A percentile compares a stretch with the other conserved stretches of the same genome.
Evolutionary conservation across 1,284 basidiomycete genomes (phyloP).

Genomic region (Rhodotorula sp.): DNA sequence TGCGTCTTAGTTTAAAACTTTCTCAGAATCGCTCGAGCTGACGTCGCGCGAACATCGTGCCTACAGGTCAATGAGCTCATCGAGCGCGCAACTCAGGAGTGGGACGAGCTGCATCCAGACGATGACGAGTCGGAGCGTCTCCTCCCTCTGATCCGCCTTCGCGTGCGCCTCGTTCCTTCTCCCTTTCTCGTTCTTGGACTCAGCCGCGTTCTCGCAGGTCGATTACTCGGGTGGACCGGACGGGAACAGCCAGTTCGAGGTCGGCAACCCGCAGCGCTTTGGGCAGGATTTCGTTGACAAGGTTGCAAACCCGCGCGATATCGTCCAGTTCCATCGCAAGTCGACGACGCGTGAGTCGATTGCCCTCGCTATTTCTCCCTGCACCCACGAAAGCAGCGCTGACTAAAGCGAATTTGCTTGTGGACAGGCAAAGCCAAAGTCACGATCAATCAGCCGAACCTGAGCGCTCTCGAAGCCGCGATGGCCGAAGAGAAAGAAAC

Average conservation of each 20-base stretch:
- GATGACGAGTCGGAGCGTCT: slow-evolving; percentile 58
- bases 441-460: slow-evolving; percentile 42
- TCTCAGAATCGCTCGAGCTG: neutral
- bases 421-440: slow-evolving; percentile 44
- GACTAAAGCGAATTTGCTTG: neutral
- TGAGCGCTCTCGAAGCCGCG: slow-evolving; percentile 10
- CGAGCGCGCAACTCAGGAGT: slow-evolving; percentile 67
- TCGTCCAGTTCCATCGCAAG: slow-evolving; percentile 74
- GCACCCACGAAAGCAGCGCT: neutral
- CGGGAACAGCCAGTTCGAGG: slow-evolving; percentile 68
- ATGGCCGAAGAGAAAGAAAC: slow-evolving; percentile 12
- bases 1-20: neutral
- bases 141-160: slow-evolving; percentile 85
- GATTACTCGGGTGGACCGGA: slow-evolving; percentile 61
- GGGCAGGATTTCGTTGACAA: slow-evolving; percentile 90
- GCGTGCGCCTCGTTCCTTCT: slow-evolving; percentile 53
- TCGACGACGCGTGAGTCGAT: slow-evolving; percentile 10
- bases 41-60: neutral
- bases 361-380: too few relatives aligned
- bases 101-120: slow-evolving; percentile 69
- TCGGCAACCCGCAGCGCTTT: slow-evolving; percentile 93
- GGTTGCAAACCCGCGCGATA: slow-evolving; percentile 90
- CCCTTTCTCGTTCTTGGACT: neutral
- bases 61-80: slow-evolving; percentile 75
- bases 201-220: slow-evolving; percentile 56